Base-by-base conservation (phyloP, 2,329 filamentous ascomycete genomes). In the Phialophora chinensis region DNA sequence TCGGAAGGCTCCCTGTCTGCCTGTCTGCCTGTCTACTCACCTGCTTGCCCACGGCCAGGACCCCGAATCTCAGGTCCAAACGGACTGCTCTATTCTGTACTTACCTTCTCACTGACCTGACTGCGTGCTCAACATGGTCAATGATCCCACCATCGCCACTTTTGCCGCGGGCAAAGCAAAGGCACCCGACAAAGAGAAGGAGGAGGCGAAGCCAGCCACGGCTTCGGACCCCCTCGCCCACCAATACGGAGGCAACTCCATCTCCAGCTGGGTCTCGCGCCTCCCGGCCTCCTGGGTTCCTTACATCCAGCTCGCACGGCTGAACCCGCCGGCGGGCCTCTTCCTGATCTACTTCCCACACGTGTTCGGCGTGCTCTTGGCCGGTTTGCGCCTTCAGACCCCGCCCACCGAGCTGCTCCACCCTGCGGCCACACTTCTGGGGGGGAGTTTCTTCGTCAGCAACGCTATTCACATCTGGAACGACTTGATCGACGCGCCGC, bases 401-500 rank as follows among this genome's bases (percentile, higher is more conserved):
- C 14, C 35, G 14, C 35, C 1, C 33, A 2, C 17, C 0, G 17
- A 49, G 1, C 20, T 23, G 44, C 6, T 23, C 44, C 25, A 17
- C 23, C n/a, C 20, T 1, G n/a, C 50, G 2, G n/a, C 10, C 25
- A 14, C 25, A 12, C 8, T 53, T 23, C 12, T 29, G 2, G 50
- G 50, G 1, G 50, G 20, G 8, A 53, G 50, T 25, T 53, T 53
- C 27, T 53, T 29, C 50, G 20, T 53, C 10, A 23, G n/a, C 50
- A 53, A 25, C 14, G 50, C 50, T 2, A 27, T 53, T 12, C 50
- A 53, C 27, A 29, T 53, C 50, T 29, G 50, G 50, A 53, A 27
- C 12, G 50, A 53, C 14, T 29, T 53, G n/a, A 27, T 53, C 50
- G 50, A 53, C 27, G 25, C 50, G 23, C n/a, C 50, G n/a, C 50